Base-by-base conservation (phyloP, 2,329 filamentous ascomycete genomes). In the Neofusicoccum cordaticola region DNA sequence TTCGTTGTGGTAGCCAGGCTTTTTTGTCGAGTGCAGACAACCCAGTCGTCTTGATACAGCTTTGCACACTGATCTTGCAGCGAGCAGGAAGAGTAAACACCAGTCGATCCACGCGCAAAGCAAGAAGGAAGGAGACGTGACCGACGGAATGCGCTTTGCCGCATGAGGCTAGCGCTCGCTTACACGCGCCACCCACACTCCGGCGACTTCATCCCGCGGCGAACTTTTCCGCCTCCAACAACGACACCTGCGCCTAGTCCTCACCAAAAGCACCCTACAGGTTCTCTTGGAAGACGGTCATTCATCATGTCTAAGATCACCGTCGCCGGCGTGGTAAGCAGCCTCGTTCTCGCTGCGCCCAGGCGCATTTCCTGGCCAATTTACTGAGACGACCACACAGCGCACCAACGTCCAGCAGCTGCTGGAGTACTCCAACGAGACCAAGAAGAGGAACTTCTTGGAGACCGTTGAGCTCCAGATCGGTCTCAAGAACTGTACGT, bases 361-460 rank as follows among this genome's bases (percentile, higher is more conserved):
- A 53, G 31, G 66, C 44, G 31, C 63, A 27, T 56, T 53, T 60
- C 31, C 48, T 61, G 57, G 8, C 22, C 22, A 17, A 17, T 6
- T 58, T 58, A 58, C 53, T 58, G n/a, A 58, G 53, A 31, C 53
- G 6, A 84, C 80, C 92, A 92, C 88, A 92, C 93, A 91, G 93
- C 92, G 93, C 87, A 86, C 88, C 82, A 94, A 98, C 86, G 92
- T 98, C 81, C 85, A 90, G 82, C 88, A 95, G 81, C 88, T 99
- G 78, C 90, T 99, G 77, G 90, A 96, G 79, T 98, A 98, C 90
- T 96, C 91, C 80, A 86, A 86, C 77, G 88, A 62, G 56, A 51
- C 92, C 82, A 97, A 97, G 90, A 97, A 97, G 91, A 87, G 93
- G 76, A 97, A 97, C 88, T 97, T 97, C 86, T 87, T 96, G 81